Percentiles rank a stretch among this genome's conserved stretches.
Conservation (phyloP, 1,284 basidiomycete genomes). For the Papiliotrema fonsecae region DNA sequence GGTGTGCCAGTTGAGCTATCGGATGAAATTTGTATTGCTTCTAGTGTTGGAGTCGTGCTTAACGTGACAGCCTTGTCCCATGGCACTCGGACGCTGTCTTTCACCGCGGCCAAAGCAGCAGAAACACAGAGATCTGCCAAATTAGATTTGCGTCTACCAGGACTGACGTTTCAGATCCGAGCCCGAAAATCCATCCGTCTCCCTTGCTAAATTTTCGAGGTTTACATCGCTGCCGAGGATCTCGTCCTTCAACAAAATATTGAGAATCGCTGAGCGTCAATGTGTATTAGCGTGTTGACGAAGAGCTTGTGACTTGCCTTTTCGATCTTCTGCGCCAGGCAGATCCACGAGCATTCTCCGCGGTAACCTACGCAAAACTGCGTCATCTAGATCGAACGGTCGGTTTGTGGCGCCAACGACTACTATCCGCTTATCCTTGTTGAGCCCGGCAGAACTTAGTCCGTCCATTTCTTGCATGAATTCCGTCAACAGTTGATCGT, state of each 20-base stretch:
- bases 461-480: slow-evolving; percentile 99
- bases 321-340: slow-evolving; percentile 72
- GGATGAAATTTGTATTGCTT: too few relatives aligned
- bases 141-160: slow-evolving; percentile 3
- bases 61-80: too few relatives aligned
- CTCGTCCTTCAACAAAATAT: slow-evolving; percentile 76
- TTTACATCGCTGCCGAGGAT: slow-evolving; percentile 64
- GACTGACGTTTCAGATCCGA: slow-evolving; percentile 86
- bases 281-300: not conserved
- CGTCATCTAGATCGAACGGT: slow-evolving; percentile 50
- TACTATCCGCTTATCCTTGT: slow-evolving; percentile 74
- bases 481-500: slow-evolving; percentile 60
- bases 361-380: slow-evolving; percentile 72
- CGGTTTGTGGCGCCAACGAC: slow-evolving; percentile 92
- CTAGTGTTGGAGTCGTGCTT: too few relatives aligned
- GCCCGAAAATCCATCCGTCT: slow-evolving; percentile 81
- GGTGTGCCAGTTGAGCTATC: too few relatives aligned
- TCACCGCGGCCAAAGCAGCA: slow-evolving; percentile 80
- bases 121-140: slow-evolving; percentile 76
- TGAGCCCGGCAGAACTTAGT: slow-evolving; percentile 58
- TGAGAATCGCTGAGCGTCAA: slow-evolving; percentile 64
- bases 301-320: slow-evolving; percentile 61
- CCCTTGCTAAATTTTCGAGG: slow-evolving; percentile 59
- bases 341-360: slow-evolving; percentile 77
- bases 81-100: slow-evolving; percentile 71